Conservation (phyloP, 768 basidiomycete species). For the Pisolithus tinctorius region DNA sequence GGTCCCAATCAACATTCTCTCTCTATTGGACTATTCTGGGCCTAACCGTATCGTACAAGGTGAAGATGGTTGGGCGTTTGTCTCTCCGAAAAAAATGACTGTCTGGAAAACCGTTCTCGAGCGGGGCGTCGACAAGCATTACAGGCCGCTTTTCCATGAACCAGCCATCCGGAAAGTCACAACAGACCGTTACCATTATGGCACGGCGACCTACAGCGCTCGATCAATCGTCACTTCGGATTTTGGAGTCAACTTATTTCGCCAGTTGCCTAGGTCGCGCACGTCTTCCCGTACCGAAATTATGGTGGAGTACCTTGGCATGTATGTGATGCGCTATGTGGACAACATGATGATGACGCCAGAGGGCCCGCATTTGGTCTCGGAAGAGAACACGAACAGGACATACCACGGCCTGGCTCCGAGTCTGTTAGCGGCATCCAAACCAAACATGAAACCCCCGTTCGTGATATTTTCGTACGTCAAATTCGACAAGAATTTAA, state of each 20-base stretch:
- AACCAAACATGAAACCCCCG: neutral
- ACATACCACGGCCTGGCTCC: slow-evolving; percentile 2
- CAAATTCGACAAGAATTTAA: slow-evolving; percentile 14
- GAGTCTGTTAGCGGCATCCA: neutral
- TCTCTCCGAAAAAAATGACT: slow-evolving; percentile 6
- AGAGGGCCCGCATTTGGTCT: neutral
- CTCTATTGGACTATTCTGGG: slow-evolving; percentile 9
- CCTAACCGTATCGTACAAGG: neutral
- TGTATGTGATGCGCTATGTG: slow-evolving; percentile 10
- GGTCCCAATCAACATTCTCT: slow-evolving; percentile 17
- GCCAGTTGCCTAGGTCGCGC: slow-evolving; percentile 1
- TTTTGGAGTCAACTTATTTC: slow-evolving; percentile 22
- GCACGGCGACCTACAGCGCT: slow-evolving; percentile 7
- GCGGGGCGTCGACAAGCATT: slow-evolving; percentile 10
- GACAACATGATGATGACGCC: neutral
- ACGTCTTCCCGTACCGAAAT: neutral
- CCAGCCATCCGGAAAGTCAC: neutral
- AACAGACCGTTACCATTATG: neutral
- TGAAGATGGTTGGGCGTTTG: slow-evolving; percentile 3
- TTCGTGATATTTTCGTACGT: slow-evolving; percentile 11
- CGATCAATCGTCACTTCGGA: slow-evolving; percentile 10
- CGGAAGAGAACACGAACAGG: slow-evolving; percentile 1
- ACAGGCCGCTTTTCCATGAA: slow-evolving; percentile 1
- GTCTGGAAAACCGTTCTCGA: slow-evolving; percentile 9
- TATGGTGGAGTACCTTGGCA: slow-evolving; percentile 18